A percentile compares a stretch with the other conserved stretches of the same genome.
Conservation (phyloP, 257 asterid species). For the Coffea eugenioides region DNA sequence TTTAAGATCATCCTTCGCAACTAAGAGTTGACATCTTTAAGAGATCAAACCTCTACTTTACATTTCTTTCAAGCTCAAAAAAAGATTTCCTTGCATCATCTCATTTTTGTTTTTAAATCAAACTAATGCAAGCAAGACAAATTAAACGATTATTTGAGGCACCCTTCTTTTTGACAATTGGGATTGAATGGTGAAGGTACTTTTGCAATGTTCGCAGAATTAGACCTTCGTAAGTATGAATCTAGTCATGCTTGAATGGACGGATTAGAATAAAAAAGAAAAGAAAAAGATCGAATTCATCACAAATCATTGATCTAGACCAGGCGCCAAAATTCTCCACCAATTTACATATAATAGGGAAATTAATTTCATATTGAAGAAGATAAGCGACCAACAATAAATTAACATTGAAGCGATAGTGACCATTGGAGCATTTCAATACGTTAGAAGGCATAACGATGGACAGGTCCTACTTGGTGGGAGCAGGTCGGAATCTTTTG, state of each 20-base stretch:
- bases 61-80: background rate
- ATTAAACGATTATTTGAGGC: background rate
- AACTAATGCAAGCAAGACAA: background rate
- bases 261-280: background rate
- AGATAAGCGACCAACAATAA: conserved; percentile 14
- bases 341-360: background rate
- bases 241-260: background rate
- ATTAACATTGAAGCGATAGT: conserved; percentile 15
- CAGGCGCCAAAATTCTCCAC: background rate
- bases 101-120: no score
- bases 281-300: background rate
- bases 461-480: conserved; percentile 32
- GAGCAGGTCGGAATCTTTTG: conserved; percentile 24
- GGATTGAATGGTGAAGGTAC: background rate
- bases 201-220: background rate
- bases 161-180: background rate
- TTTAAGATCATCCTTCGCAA: background rate
- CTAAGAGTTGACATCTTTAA: background rate
- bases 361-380: conserved; percentile 2
- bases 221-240: background rate
- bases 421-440: conserved; percentile 30
- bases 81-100: background rate
- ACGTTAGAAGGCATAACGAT: conserved; percentile 29
- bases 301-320: conserved; percentile 5
- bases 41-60: background rate